phyloP scores from a whole-genome alignment of 2,329 filamentous ascomycete genomes.

The Penicillium occitanis region DNA sequence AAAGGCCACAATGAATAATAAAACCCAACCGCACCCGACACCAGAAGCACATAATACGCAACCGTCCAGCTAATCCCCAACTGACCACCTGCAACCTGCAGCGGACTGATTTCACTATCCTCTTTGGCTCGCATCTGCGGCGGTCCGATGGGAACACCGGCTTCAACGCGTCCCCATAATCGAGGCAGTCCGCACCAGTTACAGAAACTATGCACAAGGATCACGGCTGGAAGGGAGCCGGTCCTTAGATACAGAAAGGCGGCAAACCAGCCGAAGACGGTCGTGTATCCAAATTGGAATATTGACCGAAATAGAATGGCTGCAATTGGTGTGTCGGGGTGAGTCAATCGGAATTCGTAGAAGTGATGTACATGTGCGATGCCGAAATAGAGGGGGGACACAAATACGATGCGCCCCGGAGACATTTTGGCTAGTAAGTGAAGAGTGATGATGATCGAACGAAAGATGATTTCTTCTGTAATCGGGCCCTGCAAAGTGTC shows the following conservation, averaged over 20 bases:
- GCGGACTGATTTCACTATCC: slow-evolving; percentile 29
- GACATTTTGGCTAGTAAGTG: slow-evolving; percentile 69
- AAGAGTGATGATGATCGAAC: slow-evolving; percentile 78
- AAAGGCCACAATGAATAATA: slow-evolving; percentile 68
- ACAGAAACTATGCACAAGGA: slow-evolving; percentile 81
- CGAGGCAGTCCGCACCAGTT: slow-evolving; percentile 89
- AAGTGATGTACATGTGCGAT: slow-evolving; percentile 94
- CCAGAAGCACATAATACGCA: slow-evolving; percentile 74
- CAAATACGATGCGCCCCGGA: slow-evolving; percentile 64
- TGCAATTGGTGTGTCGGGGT: slow-evolving; percentile 66
- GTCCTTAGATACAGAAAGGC: slow-evolving; percentile 86
- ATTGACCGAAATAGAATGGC: slow-evolving; percentile 69
- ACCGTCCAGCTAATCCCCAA: slow-evolving; percentile 63
- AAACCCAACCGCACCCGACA: slow-evolving; percentile 70
- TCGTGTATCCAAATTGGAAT: slow-evolving; percentile 87
- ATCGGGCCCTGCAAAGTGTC: slow-evolving; percentile 65
- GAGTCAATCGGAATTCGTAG: slow-evolving; percentile 84
- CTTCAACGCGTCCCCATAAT: slow-evolving; percentile 75
- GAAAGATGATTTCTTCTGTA: slow-evolving; percentile 92
- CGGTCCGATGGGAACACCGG: slow-evolving; percentile 41
- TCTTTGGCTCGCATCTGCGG: slow-evolving; percentile 43
- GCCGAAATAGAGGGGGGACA: slow-evolving; percentile 86
- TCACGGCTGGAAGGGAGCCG: slow-evolving; percentile 73
- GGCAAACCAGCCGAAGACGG: slow-evolving; percentile 88
- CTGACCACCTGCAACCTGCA: slow-evolving; percentile 22